Percentiles rank a stretch among this genome's conserved stretches.
Conservation (phyloP, 2,329 filamentous ascomycete species). For the Arthrobotrys sinensis region DNA sequence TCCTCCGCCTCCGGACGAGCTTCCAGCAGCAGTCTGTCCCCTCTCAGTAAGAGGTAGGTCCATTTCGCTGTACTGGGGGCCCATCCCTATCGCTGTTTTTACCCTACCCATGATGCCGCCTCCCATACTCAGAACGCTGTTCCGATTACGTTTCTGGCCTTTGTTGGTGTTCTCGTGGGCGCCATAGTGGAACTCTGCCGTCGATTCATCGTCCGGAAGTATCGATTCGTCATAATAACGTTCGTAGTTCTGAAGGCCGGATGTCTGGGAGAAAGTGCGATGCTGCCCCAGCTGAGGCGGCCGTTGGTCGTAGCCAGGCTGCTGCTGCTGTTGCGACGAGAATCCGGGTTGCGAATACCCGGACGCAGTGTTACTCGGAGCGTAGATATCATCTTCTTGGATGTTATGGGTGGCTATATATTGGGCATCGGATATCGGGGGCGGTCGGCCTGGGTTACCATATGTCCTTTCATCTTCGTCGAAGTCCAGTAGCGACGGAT, state of each 20-base stretch:
- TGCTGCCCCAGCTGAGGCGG: conserved; percentile 65
- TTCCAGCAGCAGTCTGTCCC: conserved; percentile 69
- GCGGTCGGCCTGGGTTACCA: conserved; percentile 64
- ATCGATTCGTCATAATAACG: conserved; percentile 83
- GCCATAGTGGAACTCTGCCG: conserved; percentile 82
- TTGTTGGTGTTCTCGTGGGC: conserved; percentile 79
- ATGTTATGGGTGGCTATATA: conserved; percentile 62
- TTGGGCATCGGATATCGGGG: conserved; percentile 62
- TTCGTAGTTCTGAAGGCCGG: conserved; percentile 88
- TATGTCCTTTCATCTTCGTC: conserved; percentile 64
- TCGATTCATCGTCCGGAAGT: conserved; percentile 79
- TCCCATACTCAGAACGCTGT: conserved; percentile 88
- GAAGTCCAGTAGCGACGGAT: conserved; percentile 64
- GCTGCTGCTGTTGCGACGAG: conserved; percentile 62
- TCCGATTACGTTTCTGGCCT: conserved; percentile 75
- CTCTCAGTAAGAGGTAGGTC: conserved; percentile 91
- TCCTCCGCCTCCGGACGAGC: conserved; percentile 66
- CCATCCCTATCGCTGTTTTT: conserved; percentile 92
- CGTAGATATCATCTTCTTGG: conserved; percentile 58
- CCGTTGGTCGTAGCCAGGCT: conserved; percentile 67
- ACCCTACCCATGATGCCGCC: conserved; percentile 88
- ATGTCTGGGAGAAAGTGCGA: conserved; percentile 79
- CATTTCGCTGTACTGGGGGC: conserved; percentile 93
- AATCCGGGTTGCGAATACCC: conserved; percentile 44
- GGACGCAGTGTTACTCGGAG: conserved; percentile 49